Evolutionary conservation across 2,329 filamentous ascomycete species (phyloP).

Genomic region (Mycogone perniciosa): DNA sequence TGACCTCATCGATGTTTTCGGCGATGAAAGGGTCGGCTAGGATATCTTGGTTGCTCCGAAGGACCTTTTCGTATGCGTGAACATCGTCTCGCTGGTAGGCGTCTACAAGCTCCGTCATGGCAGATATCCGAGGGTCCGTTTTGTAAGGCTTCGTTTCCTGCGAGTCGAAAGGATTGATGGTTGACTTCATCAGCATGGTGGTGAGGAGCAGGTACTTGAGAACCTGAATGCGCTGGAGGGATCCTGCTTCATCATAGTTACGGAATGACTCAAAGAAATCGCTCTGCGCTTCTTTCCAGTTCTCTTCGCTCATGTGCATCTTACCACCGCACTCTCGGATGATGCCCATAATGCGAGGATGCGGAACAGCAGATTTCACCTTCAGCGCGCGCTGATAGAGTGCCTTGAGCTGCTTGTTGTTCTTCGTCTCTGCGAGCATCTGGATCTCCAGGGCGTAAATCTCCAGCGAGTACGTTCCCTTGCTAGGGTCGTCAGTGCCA

Average conservation of each 20-base stretch:
- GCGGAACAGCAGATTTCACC: slow-evolving; percentile 93
- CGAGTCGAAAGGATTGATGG: slow-evolving; percentile 98
- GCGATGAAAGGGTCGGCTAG: slow-evolving; percentile 92
- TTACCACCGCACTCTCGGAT: slow-evolving; percentile 98
- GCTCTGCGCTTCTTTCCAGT: slow-evolving; percentile 94
- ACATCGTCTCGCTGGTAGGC: slow-evolving; percentile 96
- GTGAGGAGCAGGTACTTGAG: slow-evolving; percentile 94
- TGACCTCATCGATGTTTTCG: slow-evolving; percentile 98
- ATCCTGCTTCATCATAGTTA: slow-evolving; percentile 97
- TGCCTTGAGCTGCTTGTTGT: slow-evolving; percentile 93
- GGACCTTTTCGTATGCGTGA: slow-evolving; percentile 78
- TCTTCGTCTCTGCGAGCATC: slow-evolving; percentile 94
- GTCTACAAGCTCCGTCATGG: slow-evolving; percentile 95
- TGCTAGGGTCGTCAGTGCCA: slow-evolving; percentile 84
- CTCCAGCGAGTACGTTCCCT: slow-evolving; percentile 92
- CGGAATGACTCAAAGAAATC: slow-evolving; percentile 99
- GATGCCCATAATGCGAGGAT: slow-evolving; percentile 98
- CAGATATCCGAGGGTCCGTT: slow-evolving; percentile 87
- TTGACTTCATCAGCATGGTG: slow-evolving; percentile 96
- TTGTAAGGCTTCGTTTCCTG: slow-evolving; percentile 99
- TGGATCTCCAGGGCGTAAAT: slow-evolving; percentile 97
- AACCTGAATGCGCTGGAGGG: slow-evolving; percentile 91
- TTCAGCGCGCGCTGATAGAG: slow-evolving; percentile 87
- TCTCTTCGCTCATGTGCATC: slow-evolving; percentile 99
- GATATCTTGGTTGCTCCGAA: slow-evolving; percentile 83